Evolutionary conservation across 192 early-diverging fungal species (phyloP).

Genomic region (Coemansia sp.): DNA sequence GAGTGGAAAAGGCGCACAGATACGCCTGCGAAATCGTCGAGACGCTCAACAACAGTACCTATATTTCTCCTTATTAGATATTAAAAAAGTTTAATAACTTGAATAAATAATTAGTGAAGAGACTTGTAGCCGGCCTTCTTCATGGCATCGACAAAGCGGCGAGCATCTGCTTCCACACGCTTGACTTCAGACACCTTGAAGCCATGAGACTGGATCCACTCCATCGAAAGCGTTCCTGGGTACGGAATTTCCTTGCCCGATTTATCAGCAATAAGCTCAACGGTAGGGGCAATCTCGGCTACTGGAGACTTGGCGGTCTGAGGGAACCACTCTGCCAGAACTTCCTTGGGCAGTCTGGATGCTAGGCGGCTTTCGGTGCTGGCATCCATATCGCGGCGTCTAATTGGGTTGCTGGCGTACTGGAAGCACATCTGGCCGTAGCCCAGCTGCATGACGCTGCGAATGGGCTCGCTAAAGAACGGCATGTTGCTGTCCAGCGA

Average conservation of each 20-base stretch:
- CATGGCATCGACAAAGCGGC: constrained; percentile 41
- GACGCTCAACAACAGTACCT: constrained; percentile 52
- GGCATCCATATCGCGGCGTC: constrained; percentile 22
- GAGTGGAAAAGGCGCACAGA: constrained; percentile 39
- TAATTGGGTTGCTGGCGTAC: constrained; percentile 45
- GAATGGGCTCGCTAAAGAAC: constrained; percentile 41
- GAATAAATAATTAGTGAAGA: constrained; percentile 21
- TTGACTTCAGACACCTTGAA: constrained; percentile 22
- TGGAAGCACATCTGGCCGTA: constrained; percentile 55
- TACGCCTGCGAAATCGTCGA: constrained; percentile 45
- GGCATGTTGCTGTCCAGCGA: constrained; percentile 28
- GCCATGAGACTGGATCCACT: constrained; percentile 42
- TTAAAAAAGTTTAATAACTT: constrained; percentile 1
- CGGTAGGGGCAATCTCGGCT: constrained; percentile 4
- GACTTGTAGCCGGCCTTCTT: constrained; percentile 49
- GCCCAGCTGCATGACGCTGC: constrained; percentile 53
- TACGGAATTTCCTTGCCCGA: constrained; percentile 32
- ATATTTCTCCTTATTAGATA: constrained; percentile 50
- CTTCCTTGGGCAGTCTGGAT: constrained; percentile 23
- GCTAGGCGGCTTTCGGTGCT: constrained; percentile 13
- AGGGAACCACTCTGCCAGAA: constrained; percentile 42
- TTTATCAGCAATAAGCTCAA: not conserved
- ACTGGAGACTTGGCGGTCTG: constrained; percentile 18
- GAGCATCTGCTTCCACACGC: constrained; percentile 22
- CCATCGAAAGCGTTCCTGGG: constrained; percentile 29